Base-by-base conservation (phyloP, 768 basidiomycete species). In the Pulveroboletus sp. region DNA sequence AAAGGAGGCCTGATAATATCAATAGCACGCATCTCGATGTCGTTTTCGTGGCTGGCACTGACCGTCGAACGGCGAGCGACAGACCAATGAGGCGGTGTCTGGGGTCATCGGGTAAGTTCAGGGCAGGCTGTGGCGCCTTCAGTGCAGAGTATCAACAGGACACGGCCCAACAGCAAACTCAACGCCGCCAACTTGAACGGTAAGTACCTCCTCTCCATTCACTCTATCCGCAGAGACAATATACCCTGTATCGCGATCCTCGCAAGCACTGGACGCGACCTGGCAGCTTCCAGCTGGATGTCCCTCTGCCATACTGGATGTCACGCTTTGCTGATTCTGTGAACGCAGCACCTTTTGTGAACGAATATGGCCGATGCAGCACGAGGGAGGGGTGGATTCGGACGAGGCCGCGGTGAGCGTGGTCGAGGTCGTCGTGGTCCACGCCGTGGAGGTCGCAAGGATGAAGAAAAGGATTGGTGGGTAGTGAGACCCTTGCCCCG, bases 381-480 rank as follows among this genome's bases (percentile, higher is more conserved):
- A 71, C 86, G 92, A 69, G 89, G 89, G 70, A 88, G 94, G 63
- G 93, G 94, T 67, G 92, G 90, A 57, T 83, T 91, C 56, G 89
- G 92, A 56, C 83, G 92, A 60, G 89, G 91, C 49, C 83, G 91
- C 48, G 82, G 90, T 53, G 88, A 77, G 33, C 69, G 79, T 54
- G 77, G 80, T 15, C 72, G 81, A 43, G 82, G 83, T 37, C 78
- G 86, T 63, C 74, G 84, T 56, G 82, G 94, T 43, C 89, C 92
- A 60, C 86, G 96, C 62, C 88, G 95, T 61, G 96, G 95, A 50
- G 91, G 90, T 52, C 92, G 93, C 79, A 97, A 96, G 80, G 96
- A 99, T 66, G 96, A 98, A 72, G 96, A 98, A 76, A 97, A 98
- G 80, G 96, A 98, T 72, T 98, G 96, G 95, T 96, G 70, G 71